phyloP scores from a whole-genome alignment of 2,329 filamentous ascomycete species.

The Pestalotiopsis sp. region DNA sequence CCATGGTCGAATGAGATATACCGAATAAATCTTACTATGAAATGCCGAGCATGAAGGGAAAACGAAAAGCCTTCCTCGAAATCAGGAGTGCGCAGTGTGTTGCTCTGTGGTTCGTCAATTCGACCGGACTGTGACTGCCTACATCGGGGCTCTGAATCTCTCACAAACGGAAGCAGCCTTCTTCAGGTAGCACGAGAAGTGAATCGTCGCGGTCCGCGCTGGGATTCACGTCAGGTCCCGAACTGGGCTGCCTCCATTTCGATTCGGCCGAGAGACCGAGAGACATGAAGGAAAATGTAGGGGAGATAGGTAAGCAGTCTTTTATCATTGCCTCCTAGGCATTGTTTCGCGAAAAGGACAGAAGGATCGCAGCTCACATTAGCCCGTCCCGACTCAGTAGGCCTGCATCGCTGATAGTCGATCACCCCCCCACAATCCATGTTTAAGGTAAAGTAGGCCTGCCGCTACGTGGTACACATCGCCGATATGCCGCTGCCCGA shows the following conservation, averaged over 20 bases:
- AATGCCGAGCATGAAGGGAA: neutral
- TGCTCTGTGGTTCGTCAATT: neutral
- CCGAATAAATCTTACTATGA: neutral
- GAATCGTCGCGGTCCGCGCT: neutral
- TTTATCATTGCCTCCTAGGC: neutral
- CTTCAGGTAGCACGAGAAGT: neutral
- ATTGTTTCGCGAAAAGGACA: neutral
- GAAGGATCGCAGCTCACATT: neutral
- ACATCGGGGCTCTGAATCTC: neutral
- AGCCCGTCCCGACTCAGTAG: neutral
- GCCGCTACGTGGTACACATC: neutral
- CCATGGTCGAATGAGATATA: slow-evolving; percentile 16
- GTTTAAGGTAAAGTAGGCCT: neutral
- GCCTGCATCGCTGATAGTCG: neutral
- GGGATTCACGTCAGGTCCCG: neutral
- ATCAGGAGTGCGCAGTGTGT: neutral
- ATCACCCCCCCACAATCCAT: neutral
- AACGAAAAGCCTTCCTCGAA: neutral
- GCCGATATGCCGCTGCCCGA: neutral
- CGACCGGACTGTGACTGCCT: neutral
- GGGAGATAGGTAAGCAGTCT: neutral
- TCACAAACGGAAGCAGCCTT: neutral
- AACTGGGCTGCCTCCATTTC: neutral
- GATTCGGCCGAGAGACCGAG: neutral
- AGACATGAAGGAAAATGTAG: neutral